Conservation (phyloP, 345 rosid species). For the Heritiera fomes region DNA sequence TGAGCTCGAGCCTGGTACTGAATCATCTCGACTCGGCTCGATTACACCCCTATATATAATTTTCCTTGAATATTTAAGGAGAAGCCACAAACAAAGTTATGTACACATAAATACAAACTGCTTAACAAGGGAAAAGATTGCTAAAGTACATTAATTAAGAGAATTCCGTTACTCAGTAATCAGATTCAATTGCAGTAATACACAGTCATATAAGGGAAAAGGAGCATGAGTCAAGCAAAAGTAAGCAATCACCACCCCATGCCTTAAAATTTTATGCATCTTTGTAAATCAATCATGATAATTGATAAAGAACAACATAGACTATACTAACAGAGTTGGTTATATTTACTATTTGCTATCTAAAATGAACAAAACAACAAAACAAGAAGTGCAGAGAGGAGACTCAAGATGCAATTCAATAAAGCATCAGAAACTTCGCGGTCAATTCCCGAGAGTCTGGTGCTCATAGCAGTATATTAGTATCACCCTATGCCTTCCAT, state of each 20-base stretch:
- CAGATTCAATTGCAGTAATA: background rate
- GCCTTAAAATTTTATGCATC: background rate
- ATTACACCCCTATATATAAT: no score
- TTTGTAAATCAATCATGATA: background rate
- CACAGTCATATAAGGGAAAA: background rate
- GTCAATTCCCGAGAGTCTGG: background rate
- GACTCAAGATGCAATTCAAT: background rate
- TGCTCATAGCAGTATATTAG: background rate
- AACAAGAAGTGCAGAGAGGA: background rate
- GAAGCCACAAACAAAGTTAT: background rate
- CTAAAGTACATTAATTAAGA: background rate
- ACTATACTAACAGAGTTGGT: background rate
- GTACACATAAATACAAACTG: background rate
- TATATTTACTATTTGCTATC: background rate
- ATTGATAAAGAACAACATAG: background rate
- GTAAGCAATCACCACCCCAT: background rate
- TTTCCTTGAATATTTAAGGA: no score
- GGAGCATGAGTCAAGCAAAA: background rate
- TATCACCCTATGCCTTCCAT: background rate
- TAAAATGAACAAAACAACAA: background rate
- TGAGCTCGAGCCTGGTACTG: no score
- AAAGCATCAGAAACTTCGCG: background rate
- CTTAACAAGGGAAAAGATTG: background rate
- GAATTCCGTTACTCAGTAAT: background rate
- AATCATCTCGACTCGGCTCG: no score